A percentile compares a stretch with the other conserved stretches of the same genome.
phyloP scores from a whole-genome alignment of 169 alveolate genomes.

The Plasmodium knowlesi region DNA sequence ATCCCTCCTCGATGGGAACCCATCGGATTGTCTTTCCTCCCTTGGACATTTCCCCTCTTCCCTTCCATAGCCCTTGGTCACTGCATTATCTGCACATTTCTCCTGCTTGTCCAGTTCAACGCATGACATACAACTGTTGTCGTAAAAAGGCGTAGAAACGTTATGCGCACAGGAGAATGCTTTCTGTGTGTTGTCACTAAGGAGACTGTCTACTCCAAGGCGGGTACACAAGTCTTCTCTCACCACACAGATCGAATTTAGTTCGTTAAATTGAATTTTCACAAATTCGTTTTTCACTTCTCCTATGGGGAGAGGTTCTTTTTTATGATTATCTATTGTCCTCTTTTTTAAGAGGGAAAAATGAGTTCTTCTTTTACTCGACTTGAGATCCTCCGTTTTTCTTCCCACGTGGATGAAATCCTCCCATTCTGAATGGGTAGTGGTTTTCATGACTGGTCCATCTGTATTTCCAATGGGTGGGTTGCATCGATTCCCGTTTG shows the following conservation, averaged over 20 bases:
- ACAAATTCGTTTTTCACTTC: neutral
- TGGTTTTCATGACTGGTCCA: neutral
- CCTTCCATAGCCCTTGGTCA: neutral
- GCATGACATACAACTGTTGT: neutral
- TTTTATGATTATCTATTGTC: neutral
- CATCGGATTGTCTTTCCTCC: neutral
- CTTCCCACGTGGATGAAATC: neutral
- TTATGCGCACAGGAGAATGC: slow-evolving; percentile 1
- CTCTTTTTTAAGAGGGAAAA: neutral
- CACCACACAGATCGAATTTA: neutral
- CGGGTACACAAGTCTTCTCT: neutral
- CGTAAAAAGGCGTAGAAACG: slow-evolving; percentile 9
- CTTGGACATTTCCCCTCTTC: too few relatives aligned
- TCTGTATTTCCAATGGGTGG: neutral
- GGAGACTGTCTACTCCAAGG: neutral
- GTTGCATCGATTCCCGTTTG: neutral
- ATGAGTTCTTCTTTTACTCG: neutral
- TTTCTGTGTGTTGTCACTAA: neutral
- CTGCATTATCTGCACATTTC: neutral
- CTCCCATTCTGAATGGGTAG: neutral
- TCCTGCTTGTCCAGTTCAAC: neutral
- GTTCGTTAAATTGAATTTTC: neutral
- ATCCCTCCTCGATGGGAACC: neutral
- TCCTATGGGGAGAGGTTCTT: neutral
- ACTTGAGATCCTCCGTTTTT: neutral